Conservation (phyloP, 495 filamentous ascomycete species). For the Barbatosphaeria neglecta region DNA sequence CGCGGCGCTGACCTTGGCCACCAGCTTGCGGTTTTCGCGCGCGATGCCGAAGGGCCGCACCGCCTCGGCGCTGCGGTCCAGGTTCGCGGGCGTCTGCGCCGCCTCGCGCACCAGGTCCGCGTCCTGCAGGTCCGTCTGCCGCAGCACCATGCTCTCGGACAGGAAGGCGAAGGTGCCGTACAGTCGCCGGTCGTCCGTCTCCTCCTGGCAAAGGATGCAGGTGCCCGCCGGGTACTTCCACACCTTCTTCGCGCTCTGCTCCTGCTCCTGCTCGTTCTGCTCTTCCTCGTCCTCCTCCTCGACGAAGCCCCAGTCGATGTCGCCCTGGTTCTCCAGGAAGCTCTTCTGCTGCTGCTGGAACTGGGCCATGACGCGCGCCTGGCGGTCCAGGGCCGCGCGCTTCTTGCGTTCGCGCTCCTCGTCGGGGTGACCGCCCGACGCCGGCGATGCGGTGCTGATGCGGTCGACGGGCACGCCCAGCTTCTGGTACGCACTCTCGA, state of each 20-base stretch:
- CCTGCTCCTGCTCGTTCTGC: conserved; percentile 47
- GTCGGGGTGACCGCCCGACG: conserved; percentile 39
- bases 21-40: conserved; percentile 64
- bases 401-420: conserved; percentile 78
- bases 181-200: conserved; percentile 76
- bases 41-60: conserved; percentile 85
- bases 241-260: conserved; percentile 54
- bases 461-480: conserved; percentile 40
- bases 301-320: conserved; percentile 72
- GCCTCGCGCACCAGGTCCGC: conserved; percentile 77
- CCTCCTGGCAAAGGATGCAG: conserved; percentile 94
- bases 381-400: conserved; percentile 72
- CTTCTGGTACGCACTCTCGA: conserved; percentile 46
- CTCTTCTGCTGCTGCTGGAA: conserved; percentile 94
- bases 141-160: conserved; percentile 74
- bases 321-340: conserved; percentile 76
- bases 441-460: conserved; percentile 42
- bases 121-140: conserved; percentile 73
- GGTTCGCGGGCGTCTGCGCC: conserved; percentile 57
- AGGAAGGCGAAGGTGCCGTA: conserved; percentile 89
- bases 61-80: conserved; percentile 71
- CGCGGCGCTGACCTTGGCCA: conserved; percentile 62
- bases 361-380: conserved; percentile 89
- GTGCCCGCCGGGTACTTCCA: conserved; percentile 94
- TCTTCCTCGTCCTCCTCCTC: conserved; percentile 55